Evolutionary conservation across 2,329 filamentous ascomycete species (phyloP).

Genomic region (Colletotrichum tropicale): DNA sequence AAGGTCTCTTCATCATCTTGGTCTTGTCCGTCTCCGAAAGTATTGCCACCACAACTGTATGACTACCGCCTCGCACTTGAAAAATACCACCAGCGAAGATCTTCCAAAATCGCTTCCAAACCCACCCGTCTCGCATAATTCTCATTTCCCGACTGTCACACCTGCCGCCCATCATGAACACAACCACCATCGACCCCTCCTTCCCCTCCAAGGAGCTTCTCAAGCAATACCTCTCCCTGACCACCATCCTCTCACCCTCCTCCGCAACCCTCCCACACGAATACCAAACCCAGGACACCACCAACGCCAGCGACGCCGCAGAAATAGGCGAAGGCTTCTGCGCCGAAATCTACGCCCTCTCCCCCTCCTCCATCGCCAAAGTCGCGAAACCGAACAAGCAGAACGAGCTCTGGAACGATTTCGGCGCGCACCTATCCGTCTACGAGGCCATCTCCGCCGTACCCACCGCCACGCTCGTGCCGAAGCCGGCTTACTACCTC

Average conservation of each 20-base stretch:
- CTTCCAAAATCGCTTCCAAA: background rate
- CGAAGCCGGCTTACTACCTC: background rate
- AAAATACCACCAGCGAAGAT: background rate
- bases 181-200: background rate
- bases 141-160: background rate
- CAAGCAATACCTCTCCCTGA: background rate
- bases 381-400: background rate
- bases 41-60: too few species aligned
- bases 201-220: background rate
- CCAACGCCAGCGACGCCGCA: background rate
- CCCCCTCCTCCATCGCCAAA: background rate
- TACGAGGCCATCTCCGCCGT: background rate
- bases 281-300: background rate
- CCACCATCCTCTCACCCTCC: background rate
- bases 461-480: background rate
- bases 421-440: background rate
- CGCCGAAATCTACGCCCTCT: background rate
- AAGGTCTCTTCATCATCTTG: too few species aligned
- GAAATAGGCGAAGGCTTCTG: background rate
- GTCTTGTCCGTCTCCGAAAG: too few species aligned
- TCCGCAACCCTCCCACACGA: background rate
- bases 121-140: background rate
- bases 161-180: background rate
- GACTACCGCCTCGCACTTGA: background rate
- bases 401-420: background rate